phyloP scores from a whole-genome alignment of 1,139 yeast genomes.

The Scheffersomyces titani region DNA sequence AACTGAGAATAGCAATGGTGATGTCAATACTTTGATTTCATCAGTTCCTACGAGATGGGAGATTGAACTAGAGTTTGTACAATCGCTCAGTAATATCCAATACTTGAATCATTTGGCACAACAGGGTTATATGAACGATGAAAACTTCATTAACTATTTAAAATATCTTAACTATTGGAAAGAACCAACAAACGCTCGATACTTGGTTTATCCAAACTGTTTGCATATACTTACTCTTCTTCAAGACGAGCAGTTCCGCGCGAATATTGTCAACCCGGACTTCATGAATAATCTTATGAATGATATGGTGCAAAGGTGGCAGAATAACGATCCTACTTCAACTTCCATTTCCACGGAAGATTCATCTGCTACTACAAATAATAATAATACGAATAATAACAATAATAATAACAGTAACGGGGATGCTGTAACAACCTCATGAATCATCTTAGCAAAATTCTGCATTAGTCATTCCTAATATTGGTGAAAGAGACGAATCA shows the following conservation, averaged over 20 bases:
- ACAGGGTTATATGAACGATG: conserved; percentile 63
- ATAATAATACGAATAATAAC: conserved; percentile 22
- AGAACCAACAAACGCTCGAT: conserved; percentile 62
- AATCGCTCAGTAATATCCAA: conserved; percentile 77
- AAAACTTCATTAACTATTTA: conserved; percentile 62
- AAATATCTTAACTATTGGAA: conserved; percentile 77
- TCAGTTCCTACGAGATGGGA: conserved; percentile 74
- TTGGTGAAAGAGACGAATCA: background rate
- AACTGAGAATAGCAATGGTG: background rate
- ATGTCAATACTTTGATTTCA: background rate
- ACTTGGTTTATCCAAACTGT: conserved; percentile 73
- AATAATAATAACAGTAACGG: conserved; percentile 11
- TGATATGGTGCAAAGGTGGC: conserved; percentile 79
- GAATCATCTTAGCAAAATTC: background rate
- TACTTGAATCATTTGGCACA: conserved; percentile 76
- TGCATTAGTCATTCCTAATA: background rate
- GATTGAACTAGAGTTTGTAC: conserved; percentile 79
- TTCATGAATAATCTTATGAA: conserved; percentile 63
- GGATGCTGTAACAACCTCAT: background rate
- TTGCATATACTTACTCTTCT: conserved; percentile 63
- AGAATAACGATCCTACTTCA: conserved; percentile 21
- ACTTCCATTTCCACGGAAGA: background rate
- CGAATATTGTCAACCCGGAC: conserved; percentile 55
- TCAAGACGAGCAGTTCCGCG: conserved; percentile 57
- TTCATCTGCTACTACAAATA: conserved; percentile 14